Evolutionary conservation across 129 eudicot genomes (phyloP).

Genomic region (Arctium minus): DNA sequence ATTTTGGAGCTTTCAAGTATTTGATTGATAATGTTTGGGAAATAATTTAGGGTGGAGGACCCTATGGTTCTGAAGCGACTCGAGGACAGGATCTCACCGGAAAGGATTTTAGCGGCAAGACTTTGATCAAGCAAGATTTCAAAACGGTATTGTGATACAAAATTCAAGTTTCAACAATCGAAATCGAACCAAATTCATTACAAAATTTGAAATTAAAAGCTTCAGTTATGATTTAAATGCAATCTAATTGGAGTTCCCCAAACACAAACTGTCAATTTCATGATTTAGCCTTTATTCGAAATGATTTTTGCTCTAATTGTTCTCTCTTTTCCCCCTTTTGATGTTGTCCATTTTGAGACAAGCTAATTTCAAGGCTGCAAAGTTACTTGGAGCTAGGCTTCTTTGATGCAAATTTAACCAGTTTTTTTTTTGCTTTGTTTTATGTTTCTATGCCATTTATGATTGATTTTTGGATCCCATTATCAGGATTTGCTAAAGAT

Average conservation of each 20-base stretch:
- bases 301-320: not conserved
- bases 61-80: too few relatives aligned
- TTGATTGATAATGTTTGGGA: too few relatives aligned
- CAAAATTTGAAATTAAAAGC: not conserved
- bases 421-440: conserved; percentile 42
- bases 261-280: not conserved
- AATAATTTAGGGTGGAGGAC: too few relatives aligned
- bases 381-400: conserved; percentile 94
- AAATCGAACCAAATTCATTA: not conserved
- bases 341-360: conserved; percentile 84
- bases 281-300: too few relatives aligned
- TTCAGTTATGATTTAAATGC: not conserved
- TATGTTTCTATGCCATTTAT: not conserved
- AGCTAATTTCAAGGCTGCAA: conserved; percentile 87
- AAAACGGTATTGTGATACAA: conserved; percentile 56
- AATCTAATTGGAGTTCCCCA: not conserved
- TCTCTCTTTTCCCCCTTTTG: not conserved
- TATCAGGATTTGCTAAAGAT: not conserved
- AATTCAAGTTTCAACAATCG: not conserved
- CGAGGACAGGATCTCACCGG: too few relatives aligned
- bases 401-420: too few relatives aligned
- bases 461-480: not conserved
- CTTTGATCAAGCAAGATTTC: too few relatives aligned
- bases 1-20: too few relatives aligned
- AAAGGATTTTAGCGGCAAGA: too few relatives aligned